A percentile compares a stretch with the other conserved stretches of the same genome.
These are phyloP conservation scores for Friedmanniomyces simplex DNA, from an alignment of 495 filamentous ascomycete species.

Conservation along the genomic window DNA sequence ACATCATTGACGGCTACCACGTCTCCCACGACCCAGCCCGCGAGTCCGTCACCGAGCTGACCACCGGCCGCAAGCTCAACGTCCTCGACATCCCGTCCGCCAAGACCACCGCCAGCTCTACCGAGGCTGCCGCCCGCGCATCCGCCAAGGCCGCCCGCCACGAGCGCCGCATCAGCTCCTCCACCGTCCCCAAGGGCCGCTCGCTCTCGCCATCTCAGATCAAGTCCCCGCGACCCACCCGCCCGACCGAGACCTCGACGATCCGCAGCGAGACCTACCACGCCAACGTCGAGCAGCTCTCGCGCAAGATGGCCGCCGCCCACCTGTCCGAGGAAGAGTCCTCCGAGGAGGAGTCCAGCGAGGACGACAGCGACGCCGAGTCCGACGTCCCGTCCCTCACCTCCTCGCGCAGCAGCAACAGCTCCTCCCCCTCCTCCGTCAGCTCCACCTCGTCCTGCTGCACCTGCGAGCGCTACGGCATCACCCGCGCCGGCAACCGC, in stretches of 20 bases:
- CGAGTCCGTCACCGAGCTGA: slow-evolving; percentile 84
- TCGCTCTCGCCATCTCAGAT: slow-evolving; percentile 82
- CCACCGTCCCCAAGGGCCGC: slow-evolving; percentile 73
- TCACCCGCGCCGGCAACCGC: slow-evolving; percentile 81
- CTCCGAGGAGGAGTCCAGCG: slow-evolving; percentile 7
- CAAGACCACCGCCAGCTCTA: slow-evolving; percentile 19
- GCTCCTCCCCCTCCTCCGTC: slow-evolving; percentile 60
- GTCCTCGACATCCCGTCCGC: slow-evolving; percentile 55
- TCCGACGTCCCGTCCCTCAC: slow-evolving; percentile 41
- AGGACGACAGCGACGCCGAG: slow-evolving; percentile 37
- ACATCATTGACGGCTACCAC: slow-evolving; percentile 99
- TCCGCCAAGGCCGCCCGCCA: slow-evolving; percentile 31
- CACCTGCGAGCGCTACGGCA: slow-evolving; percentile 89
- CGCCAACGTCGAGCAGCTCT: slow-evolving; percentile 57
- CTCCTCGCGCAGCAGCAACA: slow-evolving; percentile 65
- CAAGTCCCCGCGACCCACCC: slow-evolving; percentile 76
- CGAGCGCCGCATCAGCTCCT: slow-evolving; percentile 37
- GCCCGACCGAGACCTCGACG: slow-evolving; percentile 72
- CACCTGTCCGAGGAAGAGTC: slow-evolving; percentile 4
- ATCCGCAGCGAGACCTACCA: slow-evolving; percentile 61
- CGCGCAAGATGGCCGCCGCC: slow-evolving; percentile 46
- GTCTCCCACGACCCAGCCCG: slow-evolving; percentile 93
- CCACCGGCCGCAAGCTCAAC: slow-evolving; percentile 89
- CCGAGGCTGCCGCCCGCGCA: slow-evolving; percentile 27
- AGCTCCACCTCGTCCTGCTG: slow-evolving; percentile 63